Evolutionary conservation across 1,284 basidiomycete species (phyloP), one percentile per base, ranked within the genome.

Genomic region (Apiotrichum veenhuisii): DNA sequence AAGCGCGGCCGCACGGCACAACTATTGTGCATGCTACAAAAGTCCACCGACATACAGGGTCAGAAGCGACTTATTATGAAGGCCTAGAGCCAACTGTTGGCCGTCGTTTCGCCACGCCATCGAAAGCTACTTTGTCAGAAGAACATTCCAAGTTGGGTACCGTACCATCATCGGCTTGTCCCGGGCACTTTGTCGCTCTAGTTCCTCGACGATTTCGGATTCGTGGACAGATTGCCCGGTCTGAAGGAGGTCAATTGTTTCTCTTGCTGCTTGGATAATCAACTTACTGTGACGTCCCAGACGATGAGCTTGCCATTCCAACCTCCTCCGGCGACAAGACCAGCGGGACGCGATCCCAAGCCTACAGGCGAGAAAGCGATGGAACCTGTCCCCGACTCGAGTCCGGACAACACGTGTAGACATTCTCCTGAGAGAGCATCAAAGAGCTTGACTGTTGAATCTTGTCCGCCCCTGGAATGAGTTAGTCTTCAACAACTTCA

Each of bases 81-180:
- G 50, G 2, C 71, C 73, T 9, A 70, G 49, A n/a, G 70, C 73
- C 7, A 75, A 52, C 25, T 74, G 70, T 48, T 68, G 59, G 0
- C 67, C 71, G 51, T 75, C 72, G 20, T 67, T 65, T 23, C 71
- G 54, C 73, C 73, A 75, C 3, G 62, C 62, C 60, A 74, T 72
- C 2, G 69, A 54, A 26, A 67, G 56, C 67, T 71, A 26, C 2
- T 14, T n/a, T 37, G 46, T 49, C 33, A 58, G 48, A 23, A 42
- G 15, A 23, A 27, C 3, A 1, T 14, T 18, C 8, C 33, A 26
- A 25, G 17, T 22, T 22, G n/a, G 14, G 3, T n/a, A 14, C 20
- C 60, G 5, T n/a, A 47, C 71, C 62, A 74, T 68, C 65, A 71
- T 70, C 0, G 72, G 69, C 44, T 62, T 57, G 48, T 67, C 68